phyloP scores from a whole-genome alignment of 768 basidiomycete genomes.

The Gymnopilus dilepis region DNA sequence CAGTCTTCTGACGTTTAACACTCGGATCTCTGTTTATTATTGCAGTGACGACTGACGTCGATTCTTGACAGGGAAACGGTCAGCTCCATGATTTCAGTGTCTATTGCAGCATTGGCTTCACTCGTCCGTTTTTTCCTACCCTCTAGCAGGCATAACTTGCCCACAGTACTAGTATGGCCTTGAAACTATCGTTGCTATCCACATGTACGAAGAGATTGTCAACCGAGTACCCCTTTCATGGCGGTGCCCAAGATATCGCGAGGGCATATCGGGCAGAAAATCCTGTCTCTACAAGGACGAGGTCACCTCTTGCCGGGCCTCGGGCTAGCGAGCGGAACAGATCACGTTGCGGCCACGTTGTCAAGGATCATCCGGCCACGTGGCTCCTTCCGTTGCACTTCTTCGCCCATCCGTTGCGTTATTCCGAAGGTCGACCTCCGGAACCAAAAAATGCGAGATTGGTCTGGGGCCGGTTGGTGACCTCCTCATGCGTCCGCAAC shows the following conservation, averaged over 20 bases:
- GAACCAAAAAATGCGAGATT: not conserved
- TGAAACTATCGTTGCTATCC: slow-evolving; percentile 27
- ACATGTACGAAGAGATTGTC: slow-evolving; percentile 14
- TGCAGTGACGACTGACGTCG: not conserved
- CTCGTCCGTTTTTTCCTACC: not conserved
- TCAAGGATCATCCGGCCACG: slow-evolving; percentile 34
- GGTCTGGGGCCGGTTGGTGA: not conserved
- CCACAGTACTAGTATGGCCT: slow-evolving; percentile 4
- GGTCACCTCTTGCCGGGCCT: not conserved
- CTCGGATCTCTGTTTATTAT: not conserved
- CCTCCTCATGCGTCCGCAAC: slow-evolving; percentile 14
- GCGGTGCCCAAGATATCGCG: slow-evolving; percentile 13
- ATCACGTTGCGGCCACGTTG: slow-evolving; percentile 46
- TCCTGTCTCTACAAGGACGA: not conserved
- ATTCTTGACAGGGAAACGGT: no score
- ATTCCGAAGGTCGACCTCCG: not conserved
- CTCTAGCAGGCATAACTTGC: not conserved
- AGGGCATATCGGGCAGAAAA: slow-evolving; percentile 27
- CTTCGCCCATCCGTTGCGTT: slow-evolving; percentile 7
- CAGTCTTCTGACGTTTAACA: not conserved
- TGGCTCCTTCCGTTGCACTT: slow-evolving; percentile 32
- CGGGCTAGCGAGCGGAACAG: slow-evolving; percentile 38
- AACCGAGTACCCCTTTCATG: slow-evolving; percentile 23
- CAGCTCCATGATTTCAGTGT: no score
- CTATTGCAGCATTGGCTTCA: not conserved